These are phyloP conservation scores for Pseudocercospora musae DNA, from an alignment of 2,329 filamentous ascomycete species.

Conservation along the genomic window DNA sequence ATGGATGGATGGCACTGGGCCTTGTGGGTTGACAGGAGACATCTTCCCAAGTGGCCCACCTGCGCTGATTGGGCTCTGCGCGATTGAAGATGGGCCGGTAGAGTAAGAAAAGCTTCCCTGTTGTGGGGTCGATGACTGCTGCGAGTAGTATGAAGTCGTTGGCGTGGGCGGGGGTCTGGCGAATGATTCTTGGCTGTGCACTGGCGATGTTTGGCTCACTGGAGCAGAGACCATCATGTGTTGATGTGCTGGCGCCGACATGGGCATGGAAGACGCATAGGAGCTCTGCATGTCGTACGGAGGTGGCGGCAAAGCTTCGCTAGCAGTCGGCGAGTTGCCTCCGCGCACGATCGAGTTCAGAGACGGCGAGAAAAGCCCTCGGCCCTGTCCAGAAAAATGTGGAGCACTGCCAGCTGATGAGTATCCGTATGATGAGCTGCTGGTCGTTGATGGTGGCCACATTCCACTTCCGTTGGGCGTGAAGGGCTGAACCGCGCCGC, in stretches of 20 bases:
- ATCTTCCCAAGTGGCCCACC: constrained; percentile 48
- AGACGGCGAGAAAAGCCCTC: constrained; percentile 57
- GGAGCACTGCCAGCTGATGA: constrained; percentile 44
- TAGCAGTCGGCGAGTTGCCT: constrained; percentile 58
- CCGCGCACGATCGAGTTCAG: constrained; percentile 53
- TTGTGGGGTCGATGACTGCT: constrained; percentile 52
- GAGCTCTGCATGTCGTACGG: constrained; percentile 66
- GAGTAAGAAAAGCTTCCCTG: constrained; percentile 49
- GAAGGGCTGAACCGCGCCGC: constrained; percentile 54
- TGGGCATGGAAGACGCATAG: constrained; percentile 53
- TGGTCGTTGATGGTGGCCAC: constrained; percentile 53
- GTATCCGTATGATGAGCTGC: constrained; percentile 56
- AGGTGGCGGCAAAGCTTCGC: constrained; percentile 62
- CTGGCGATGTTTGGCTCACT: constrained; percentile 46
- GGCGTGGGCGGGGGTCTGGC: constrained; percentile 57
- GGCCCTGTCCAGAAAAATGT: constrained; percentile 46
- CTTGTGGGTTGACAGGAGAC: constrained; percentile 50
- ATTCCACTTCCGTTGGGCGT: constrained; percentile 60
- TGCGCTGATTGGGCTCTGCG: constrained; percentile 49
- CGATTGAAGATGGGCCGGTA: constrained; percentile 48
- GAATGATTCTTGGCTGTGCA: constrained; percentile 59
- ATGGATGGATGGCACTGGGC: constrained; percentile 44
- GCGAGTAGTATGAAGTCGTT: constrained; percentile 61
- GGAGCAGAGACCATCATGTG: constrained; percentile 38
- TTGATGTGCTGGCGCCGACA: constrained; percentile 51